Conservation (phyloP, 1,284 basidiomycete species). For the Irpex lacteus region DNA sequence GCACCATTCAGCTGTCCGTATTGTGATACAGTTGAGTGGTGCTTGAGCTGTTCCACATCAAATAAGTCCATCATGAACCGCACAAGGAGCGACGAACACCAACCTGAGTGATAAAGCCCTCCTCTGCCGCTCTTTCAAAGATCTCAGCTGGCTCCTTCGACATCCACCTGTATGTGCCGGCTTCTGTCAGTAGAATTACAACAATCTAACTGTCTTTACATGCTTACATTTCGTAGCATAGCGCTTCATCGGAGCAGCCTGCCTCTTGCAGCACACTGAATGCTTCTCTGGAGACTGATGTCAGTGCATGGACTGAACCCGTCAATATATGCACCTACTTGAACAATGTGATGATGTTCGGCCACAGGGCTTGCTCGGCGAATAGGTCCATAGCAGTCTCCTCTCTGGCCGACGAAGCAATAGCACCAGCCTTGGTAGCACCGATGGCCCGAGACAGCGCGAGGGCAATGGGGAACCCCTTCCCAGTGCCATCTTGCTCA, state of each 20-base stretch:
- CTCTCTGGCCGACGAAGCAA: conserved; percentile 60
- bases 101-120: conserved; percentile 60
- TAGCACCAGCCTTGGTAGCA: conserved; percentile 64
- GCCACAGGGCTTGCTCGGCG: conserved; percentile 67
- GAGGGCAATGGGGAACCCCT: conserved; percentile 44
- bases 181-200: conserved; percentile 2
- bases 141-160: conserved; percentile 72
- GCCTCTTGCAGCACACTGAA: conserved; percentile 63
- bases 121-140: conserved; percentile 65
- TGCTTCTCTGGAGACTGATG: conserved; percentile 41
- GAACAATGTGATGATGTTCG: conserved; percentile 64
- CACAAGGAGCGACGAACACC: conserved; percentile 1
- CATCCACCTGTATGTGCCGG: conserved; percentile 53
- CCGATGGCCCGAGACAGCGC: conserved; percentile 58
- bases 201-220: no score
- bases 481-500: conserved; percentile 58
- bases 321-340: conserved; percentile 31
- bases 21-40: conserved; percentile 61
- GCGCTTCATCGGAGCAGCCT: conserved; percentile 64
- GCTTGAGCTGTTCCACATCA: conserved; percentile 43
- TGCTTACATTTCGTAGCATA: conserved; percentile 63
- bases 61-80: neutral
- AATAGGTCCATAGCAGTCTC: conserved; percentile 67
- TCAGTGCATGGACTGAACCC: neutral
- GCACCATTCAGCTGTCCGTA: conserved; percentile 61